phyloP scores from a whole-genome alignment of 352 stramenopile species.

The Pythium apleroticum region DNA sequence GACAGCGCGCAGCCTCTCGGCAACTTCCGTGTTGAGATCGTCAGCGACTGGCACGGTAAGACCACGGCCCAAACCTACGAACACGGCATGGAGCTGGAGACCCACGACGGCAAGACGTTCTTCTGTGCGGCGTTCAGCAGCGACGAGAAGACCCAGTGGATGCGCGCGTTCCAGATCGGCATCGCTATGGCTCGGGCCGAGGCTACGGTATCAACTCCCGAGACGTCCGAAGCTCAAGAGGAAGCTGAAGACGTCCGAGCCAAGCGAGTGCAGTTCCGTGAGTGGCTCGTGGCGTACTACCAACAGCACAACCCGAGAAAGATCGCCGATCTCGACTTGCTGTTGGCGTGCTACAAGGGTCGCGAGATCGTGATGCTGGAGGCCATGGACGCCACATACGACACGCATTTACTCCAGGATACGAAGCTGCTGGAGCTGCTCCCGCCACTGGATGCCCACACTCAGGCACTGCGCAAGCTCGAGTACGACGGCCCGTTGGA shows the following conservation, averaged over 20 bases:
- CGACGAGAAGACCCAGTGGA: constrained; percentile 62
- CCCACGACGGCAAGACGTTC: constrained; percentile 61
- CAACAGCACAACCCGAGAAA: constrained; percentile 34
- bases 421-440: constrained; percentile 21
- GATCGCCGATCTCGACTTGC: constrained; percentile 32
- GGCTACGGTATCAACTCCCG: constrained; percentile 4
- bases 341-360: constrained; percentile 34
- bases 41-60: constrained; percentile 72
- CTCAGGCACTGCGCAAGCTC: constrained; percentile 11
- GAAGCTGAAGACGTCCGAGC: constrained; percentile 14
- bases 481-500: constrained; percentile 27
- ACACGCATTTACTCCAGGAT: constrained; percentile 24
- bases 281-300: constrained; percentile 34
- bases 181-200: constrained; percentile 35
- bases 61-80: constrained; percentile 52
- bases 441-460: constrained; percentile 22
- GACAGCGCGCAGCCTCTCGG: constrained; percentile 24
- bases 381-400: constrained; percentile 32
- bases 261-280: constrained; percentile 24
- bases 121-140: constrained; percentile 60
- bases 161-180: constrained; percentile 54
- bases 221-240: background rate
- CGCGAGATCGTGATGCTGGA: constrained; percentile 31
- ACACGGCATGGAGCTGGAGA: constrained; percentile 71
- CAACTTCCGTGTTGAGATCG: constrained; percentile 49